Evolutionary conservation across 805 yeast genomes (phyloP).

Genomic region (Candida boleticola): DNA sequence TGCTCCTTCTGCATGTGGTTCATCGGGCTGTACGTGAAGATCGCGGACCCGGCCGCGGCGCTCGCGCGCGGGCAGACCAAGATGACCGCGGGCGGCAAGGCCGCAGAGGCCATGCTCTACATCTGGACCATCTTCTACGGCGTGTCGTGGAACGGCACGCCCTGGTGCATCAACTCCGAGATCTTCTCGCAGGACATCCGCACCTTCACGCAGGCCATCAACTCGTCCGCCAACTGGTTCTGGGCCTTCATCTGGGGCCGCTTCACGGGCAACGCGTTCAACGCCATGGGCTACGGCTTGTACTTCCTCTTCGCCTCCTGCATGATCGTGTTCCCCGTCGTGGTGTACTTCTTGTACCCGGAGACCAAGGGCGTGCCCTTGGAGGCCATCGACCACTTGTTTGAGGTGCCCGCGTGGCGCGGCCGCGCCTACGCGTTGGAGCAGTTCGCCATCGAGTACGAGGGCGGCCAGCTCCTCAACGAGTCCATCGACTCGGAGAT

Average conservation of each 20-base stretch:
- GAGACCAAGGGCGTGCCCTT: constrained; percentile 39
- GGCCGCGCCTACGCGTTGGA: constrained; percentile 27
- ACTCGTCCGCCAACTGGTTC: constrained; percentile 48
- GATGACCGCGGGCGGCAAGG: constrained; percentile 36
- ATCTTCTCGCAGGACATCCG: constrained; percentile 44
- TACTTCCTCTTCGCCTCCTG: constrained; percentile 42
- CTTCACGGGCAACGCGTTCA: constrained; percentile 44
- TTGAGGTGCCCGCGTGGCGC: constrained; percentile 34
- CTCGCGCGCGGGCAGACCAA: constrained; percentile 18
- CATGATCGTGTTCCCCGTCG: constrained; percentile 24
- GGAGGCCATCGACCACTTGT: constrained; percentile 30
- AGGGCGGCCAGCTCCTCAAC: neutral
- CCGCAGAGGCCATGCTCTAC: constrained; percentile 45
- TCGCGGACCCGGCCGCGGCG: constrained; percentile 27
- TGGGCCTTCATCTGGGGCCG: constrained; percentile 51
- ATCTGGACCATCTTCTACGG: constrained; percentile 48
- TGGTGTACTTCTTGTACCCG: constrained; percentile 33
- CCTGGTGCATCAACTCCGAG: constrained; percentile 48
- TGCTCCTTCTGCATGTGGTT: constrained; percentile 48
- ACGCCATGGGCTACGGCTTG: constrained; percentile 42
- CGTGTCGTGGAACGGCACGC: constrained; percentile 45
- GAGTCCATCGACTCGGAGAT: neutral
- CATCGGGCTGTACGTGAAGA: constrained; percentile 46
- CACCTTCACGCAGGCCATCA: constrained; percentile 41
- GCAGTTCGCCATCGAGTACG: constrained; percentile 17